Base-by-base conservation (phyloP, 345 rosid genomes). In the Eutrema japonicum region DNA sequence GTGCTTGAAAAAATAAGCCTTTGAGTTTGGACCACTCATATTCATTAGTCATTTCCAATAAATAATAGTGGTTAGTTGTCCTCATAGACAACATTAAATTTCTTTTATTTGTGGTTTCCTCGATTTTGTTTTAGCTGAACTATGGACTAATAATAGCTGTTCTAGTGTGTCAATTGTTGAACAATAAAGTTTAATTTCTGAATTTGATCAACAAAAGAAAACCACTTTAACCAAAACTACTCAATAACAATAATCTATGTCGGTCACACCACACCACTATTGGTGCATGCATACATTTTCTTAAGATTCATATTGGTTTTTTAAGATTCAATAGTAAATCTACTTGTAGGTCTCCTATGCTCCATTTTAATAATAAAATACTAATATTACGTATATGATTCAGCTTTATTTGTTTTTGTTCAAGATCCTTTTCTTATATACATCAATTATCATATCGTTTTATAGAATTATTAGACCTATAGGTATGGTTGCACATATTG, bases 11-110 rank as follows among this genome's bases (percentile, higher is more conserved):
- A 50, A 41, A 13, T 27, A 54, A 22, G 48, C 42, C 26, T 60
- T 75, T 36, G 64, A 75, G 74, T 68, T 53, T 75, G 74, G 79
- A 75, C 79, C 79, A 69, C 79, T 75, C 70, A 61, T 60, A 68
- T 75, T 61, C 55, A 68, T 53, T 37, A 68, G 74, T 52, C 74
- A 68, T 68, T 75, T 68, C 74, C 70, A 68, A 69, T 75, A 61
- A 68, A 75, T 68, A 61, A 52, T 18, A 66, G 53, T 66, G 42
- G 10, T 4, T 37, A 10, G 68, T 58, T 67, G 78, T 59, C 73
- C 68, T 66, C 55, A 59, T 42, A 67, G 73, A 50, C 78, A 67
- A 54, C 68, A 67, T 42, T 67, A 2, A 67, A 74, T 66, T 74
- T 50, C 12, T 41, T 51, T 74, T 35, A 60, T 49, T 65, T 56